Base-by-base conservation (phyloP, 805 yeast genomes). In the Torulaspora indica region DNA sequence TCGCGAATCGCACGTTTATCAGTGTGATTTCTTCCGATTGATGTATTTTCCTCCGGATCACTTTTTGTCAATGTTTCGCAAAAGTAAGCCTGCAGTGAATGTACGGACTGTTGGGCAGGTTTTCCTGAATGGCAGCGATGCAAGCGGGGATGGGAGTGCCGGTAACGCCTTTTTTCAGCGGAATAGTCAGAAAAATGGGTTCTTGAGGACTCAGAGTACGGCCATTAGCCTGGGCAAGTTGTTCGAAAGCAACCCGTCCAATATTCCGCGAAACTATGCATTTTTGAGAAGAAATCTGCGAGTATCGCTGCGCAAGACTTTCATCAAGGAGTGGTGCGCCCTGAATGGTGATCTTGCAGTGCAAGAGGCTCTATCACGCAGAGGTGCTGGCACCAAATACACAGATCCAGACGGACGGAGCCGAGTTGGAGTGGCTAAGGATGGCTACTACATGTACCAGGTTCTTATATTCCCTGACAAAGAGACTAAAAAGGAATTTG, bases 21-120 rank as follows among this genome's bases (percentile, higher is more conserved):
- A 43, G 3, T 53, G 64, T 32, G 42, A 50, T 14, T 60, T 46
- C 29, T 56, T 64, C 44, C 35, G 40, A 9, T 29, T 64, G 18
- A 38, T 41, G 23, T 64, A 51, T 42, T 57, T 51, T 36, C 68
- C 69, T 20, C 52, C 59, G 5, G 51, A 52, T 13, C 67, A 63
- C 41, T 57, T 63, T 39, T 35, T 61, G 17, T 50, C 57, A 2
- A 8, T 59, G 23, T 58, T 60, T 38, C 52, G 65, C 20, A 62
- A 63, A 43, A 51, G 60, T 13, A 56, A 49, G 38, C 69, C 69
- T 7, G 57, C 60, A 3, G 30, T 60, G 12, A 51, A 51, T 24
- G 54, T 60, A 1, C 53, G 47, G 33, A 50, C 46, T 9, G 42
- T 39, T 14, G 51, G 52, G 33, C 46, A 47, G 36, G 47, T 46